Conservation (phyloP, 148 eudicot genomes). For the Vaccinium macrocarpon region DNA sequence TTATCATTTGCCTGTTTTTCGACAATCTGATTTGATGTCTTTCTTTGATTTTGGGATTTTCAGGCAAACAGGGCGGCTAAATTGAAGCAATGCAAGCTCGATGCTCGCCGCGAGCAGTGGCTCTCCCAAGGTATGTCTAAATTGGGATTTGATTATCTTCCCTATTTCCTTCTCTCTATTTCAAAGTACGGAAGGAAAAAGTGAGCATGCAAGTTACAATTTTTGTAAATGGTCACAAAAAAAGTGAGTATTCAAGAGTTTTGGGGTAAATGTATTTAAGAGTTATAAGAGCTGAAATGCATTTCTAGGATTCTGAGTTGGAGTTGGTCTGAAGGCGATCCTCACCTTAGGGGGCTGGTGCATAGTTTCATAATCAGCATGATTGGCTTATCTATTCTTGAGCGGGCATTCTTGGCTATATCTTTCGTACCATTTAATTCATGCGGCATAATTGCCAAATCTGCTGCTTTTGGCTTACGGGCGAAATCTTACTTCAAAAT, state of each 20-base stretch:
- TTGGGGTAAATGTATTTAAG: no score
- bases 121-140: slow-evolving; percentile 73
- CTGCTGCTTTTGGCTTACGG: not conserved
- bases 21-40: not conserved
- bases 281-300: no score
- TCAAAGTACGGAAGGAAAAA: not conserved
- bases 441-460: not conserved
- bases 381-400: no score
- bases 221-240: not conserved
- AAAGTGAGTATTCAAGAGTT: not conserved
- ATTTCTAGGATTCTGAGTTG: no score
- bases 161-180: not conserved
- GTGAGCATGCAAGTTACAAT: not conserved
- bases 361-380: no score
- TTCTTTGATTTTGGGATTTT: slow-evolving; percentile 15
- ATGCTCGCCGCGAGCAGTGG: slow-evolving; percentile 95
- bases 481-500: not conserved
- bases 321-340: no score
- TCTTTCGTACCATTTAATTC: not conserved
- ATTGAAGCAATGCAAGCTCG: slow-evolving; percentile 91
- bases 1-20: not conserved
- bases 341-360: no score
- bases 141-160: not conserved
- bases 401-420: no score
- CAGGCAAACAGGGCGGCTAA: slow-evolving; percentile 89